Base-by-base conservation (phyloP, 148 eudicot genomes). In the Chenopodium album region DNA sequence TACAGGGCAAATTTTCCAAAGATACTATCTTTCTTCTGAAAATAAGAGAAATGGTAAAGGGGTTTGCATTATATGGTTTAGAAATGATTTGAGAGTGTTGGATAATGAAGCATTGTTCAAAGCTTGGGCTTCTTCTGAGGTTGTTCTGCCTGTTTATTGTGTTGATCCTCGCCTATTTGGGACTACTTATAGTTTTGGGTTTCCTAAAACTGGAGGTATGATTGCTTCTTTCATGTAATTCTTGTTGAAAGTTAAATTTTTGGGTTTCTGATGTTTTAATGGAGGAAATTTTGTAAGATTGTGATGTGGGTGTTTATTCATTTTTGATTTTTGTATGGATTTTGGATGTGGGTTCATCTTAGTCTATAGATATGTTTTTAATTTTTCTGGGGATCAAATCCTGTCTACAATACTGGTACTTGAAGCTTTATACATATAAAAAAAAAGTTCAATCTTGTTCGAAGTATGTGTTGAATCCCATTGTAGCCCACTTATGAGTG, bases 191-290 rank as follows among this genome's bases (percentile, higher is more conserved):
- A 54, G 87, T 86, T 95, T 95, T 84, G 96, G 90, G 17, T 93
- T 95, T 76, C 94, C 94, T 7, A 95, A 95, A 88, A 93, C 98
- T 82, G 98, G 98, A 84, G 97, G 98, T 94, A 90, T 26, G 14
- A 4, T 68, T 60, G 68, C 46, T 31, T 70, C 9, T 14, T 72
- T 63, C 23, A 0, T 62, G 3, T 4, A 0, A 22, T 26, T 56
- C 0, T 77, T 62, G 3, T 23, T 41, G n/a, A 4, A 56, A 65
- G 48, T 41, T 41, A 41, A 41, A 41, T 41, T 41, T 32, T 50
- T 23, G 26, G 26, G 17, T 32, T 69, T 52, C 16, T 70, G 5
- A 41, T 22, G 60, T 78, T 9, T 13, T 56, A 12, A 6, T 3
- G 34, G 64, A 19, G 13, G 46, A 13, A 0, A 7, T 0, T 28